These are phyloP conservation scores for Plectranthus barbatus DNA, from an alignment of 257 asterid species.

Conservation along the genomic window DNA sequence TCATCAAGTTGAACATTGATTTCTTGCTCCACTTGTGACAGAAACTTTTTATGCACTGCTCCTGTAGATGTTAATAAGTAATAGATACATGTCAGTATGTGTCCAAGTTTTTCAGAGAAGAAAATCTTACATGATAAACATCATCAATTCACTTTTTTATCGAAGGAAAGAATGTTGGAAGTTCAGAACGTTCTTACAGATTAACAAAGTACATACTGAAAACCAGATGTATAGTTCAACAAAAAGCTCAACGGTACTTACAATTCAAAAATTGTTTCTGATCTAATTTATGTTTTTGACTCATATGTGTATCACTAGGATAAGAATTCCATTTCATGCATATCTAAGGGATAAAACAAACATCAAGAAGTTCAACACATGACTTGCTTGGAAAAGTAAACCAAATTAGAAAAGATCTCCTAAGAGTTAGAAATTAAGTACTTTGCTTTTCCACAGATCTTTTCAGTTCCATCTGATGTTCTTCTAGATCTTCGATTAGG, in stretches of 20 bases:
- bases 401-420: background rate
- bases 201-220: background rate
- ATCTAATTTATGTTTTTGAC: conserved; percentile 3
- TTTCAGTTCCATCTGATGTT: conserved; percentile 55
- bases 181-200: background rate
- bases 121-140: conserved; percentile 12
- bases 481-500: conserved; percentile 68
- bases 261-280: background rate
- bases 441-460: conserved; percentile 64
- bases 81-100: conserved; percentile 1
- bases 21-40: conserved; percentile 58
- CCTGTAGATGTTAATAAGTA: conserved; percentile 33
- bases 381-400: conserved; percentile 1
- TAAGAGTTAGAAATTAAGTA: conserved; percentile 25
- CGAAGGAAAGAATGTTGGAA: background rate
- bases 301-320: background rate
- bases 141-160: background rate
- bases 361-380: background rate
- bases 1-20: conserved; percentile 52
- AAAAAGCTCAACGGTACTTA: conserved; percentile 4
- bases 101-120: background rate
- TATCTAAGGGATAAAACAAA: background rate
- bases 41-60: conserved; percentile 44
- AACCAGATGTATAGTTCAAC: background rate
- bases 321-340: background rate